These are phyloP conservation scores for Candida xiaguanensis DNA, from an alignment of 805 yeast species.

Conservation along the genomic window DNA sequence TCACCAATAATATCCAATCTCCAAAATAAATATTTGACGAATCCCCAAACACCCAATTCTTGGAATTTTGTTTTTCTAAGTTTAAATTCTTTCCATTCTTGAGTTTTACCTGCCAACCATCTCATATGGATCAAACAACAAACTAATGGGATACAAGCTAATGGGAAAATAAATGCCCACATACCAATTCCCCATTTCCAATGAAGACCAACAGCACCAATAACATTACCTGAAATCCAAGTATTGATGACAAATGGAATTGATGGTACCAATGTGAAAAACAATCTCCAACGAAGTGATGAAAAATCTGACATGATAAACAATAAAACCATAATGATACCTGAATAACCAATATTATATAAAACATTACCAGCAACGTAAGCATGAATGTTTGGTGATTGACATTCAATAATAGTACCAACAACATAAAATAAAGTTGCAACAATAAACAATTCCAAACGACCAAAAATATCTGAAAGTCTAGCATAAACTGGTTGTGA, in stretches of 20 bases:
- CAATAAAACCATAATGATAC: conserved; percentile 53
- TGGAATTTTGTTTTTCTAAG: conserved; percentile 34
- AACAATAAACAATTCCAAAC: conserved; percentile 47
- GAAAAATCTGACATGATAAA: conserved; percentile 66
- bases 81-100: conserved; percentile 44
- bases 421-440: conserved; percentile 54
- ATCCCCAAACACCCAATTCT: conserved; percentile 28
- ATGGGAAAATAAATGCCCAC: conserved; percentile 77
- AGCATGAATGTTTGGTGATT: conserved; percentile 52
- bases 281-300: conserved; percentile 66
- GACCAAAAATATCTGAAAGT: conserved; percentile 64
- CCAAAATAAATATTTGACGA: conserved; percentile 51
- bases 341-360: conserved; percentile 53
- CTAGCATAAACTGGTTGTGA: conserved; percentile 63
- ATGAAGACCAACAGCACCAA: conserved; percentile 32
- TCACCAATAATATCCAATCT: conserved; percentile 64
- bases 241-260: conserved; percentile 73
- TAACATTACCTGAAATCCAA: conserved; percentile 68
- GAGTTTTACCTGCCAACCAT: conserved; percentile 47
- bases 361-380: conserved; percentile 64
- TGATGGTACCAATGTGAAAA: conserved; percentile 62
- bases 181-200: conserved; percentile 80
- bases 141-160: conserved; percentile 58
- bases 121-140: conserved; percentile 54
- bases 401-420: conserved; percentile 64